Evolutionary conservation across 768 basidiomycete species (phyloP).

Genomic region (Suillus spraguei): DNA sequence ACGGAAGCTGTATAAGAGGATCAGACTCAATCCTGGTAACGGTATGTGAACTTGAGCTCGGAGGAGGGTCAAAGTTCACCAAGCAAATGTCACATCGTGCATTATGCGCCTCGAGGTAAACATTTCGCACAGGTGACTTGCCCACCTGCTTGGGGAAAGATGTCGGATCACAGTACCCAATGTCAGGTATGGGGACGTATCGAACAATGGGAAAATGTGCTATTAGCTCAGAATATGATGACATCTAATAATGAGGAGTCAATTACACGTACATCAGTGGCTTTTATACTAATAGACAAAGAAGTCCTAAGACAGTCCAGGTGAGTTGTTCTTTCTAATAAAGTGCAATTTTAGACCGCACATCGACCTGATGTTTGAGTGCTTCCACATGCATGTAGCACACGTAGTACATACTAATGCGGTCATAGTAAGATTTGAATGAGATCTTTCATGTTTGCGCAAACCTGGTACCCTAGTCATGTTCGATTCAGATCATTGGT

Average conservation of each 20-base stretch:
- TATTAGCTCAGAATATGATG: background rate
- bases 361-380: background rate
- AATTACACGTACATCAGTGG: background rate
- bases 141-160: background rate
- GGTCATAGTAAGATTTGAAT: background rate
- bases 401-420: too few species aligned
- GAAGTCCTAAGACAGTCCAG: background rate
- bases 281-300: background rate
- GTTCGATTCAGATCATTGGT: background rate
- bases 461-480: background rate
- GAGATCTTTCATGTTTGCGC: background rate
- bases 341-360: background rate
- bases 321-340: background rate
- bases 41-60: background rate
- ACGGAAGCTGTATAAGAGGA: constrained; percentile 11
- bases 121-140: constrained; percentile 3
- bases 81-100: constrained; percentile 10
- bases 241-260: background rate
- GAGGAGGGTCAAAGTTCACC: constrained; percentile 10
- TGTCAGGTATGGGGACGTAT: constrained; percentile 7
- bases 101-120: constrained; percentile 11
- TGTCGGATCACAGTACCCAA: background rate
- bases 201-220: constrained; percentile 10
- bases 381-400: background rate
- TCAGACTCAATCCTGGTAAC: background rate